Percentiles rank a stretch among this genome's conserved stretches.
phyloP scores from a whole-genome alignment of 1,284 basidiomycete species.

The Trichosporon coremiiforme region DNA sequence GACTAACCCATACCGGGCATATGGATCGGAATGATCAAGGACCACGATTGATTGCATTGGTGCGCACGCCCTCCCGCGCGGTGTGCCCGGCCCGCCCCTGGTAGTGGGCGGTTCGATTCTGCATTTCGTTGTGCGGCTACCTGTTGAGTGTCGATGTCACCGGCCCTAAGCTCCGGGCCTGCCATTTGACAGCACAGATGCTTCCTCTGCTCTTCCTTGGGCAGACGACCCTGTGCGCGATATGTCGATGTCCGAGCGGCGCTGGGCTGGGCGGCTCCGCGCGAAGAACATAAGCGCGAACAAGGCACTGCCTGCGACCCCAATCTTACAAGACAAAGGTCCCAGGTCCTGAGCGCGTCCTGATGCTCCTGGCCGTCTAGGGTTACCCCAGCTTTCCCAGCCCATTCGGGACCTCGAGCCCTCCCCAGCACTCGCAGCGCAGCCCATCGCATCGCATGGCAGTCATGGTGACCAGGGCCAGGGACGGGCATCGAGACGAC shows the following conservation, averaged over 20 bases:
- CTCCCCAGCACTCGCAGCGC: too few species aligned
- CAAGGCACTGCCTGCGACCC: conserved; percentile 16
- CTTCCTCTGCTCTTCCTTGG: conserved; percentile 4
- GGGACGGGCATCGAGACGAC: not conserved
- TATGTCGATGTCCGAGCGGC: too few species aligned
- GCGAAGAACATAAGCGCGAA: conserved; percentile 9
- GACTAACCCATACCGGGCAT: not conserved
- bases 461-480: not conserved
- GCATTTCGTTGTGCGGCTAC: not conserved
- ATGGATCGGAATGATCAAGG: not conserved
- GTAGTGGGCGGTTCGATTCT: not conserved
- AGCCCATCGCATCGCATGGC: not conserved
- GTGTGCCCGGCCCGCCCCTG: conserved; percentile 1
- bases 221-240: not conserved
- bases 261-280: not conserved
- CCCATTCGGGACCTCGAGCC: not conserved
- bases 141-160: conserved; percentile 3
- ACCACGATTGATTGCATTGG: not conserved
- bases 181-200: too few species aligned
- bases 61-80: not conserved
- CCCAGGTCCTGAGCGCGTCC: conserved; percentile 8
- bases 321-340: conserved; percentile 7
- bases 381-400: conserved; percentile 5
- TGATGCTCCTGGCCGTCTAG: conserved; percentile 16
- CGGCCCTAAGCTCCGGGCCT: not conserved